Base-by-base conservation (phyloP, 495 filamentous ascomycete species). In the Friedmanniomyces simplex region DNA sequence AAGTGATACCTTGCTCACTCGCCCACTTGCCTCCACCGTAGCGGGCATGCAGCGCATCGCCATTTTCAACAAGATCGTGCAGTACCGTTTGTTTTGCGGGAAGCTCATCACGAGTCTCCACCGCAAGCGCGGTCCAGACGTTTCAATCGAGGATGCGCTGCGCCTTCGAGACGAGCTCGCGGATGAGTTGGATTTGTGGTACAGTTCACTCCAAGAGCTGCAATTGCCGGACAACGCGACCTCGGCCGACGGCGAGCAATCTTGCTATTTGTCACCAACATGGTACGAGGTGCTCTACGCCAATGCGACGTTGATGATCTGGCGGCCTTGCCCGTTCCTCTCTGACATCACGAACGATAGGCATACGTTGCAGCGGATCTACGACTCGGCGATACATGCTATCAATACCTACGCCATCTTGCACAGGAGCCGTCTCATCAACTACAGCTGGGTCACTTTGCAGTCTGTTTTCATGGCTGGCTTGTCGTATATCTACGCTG, bases 401-500 rank as follows among this genome's bases (percentile, higher is more conserved):
- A 55, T 60, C 51, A 56, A 55, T 25, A 51, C 25, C 16, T 60
- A 60, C 30, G 28, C 57, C n/a, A 32, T 20, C 21, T 32, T 60
- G 4, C 58, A 55, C 28, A 37, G 43, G 12, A 39, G 13, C 25
- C 58, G 58, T 10, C 22, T 34, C 25, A 60, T 60, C 52, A 60
- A 60, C 41, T 60, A 60, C 34, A 55, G 37, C 37, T 60, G 58
- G 58, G 26, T 60, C 6, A 60, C 58, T 0, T 43, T 60, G 18
- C 58, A 60, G 21, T 55, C 58, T 8, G 46, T 60, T 2, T 60
- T 60, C 45, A 26, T 60, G 52, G 58, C 58, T 20, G 58, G 58
- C 12, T 43, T 60, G 42, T 49, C 39, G 1, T 60, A 50, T 21
- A 47, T 60, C 42, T 60, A 49, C 21, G 39, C 58, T 41, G 37